phyloP scores from a whole-genome alignment of 495 filamentous ascomycete species.

The Physcia stellaris region DNA sequence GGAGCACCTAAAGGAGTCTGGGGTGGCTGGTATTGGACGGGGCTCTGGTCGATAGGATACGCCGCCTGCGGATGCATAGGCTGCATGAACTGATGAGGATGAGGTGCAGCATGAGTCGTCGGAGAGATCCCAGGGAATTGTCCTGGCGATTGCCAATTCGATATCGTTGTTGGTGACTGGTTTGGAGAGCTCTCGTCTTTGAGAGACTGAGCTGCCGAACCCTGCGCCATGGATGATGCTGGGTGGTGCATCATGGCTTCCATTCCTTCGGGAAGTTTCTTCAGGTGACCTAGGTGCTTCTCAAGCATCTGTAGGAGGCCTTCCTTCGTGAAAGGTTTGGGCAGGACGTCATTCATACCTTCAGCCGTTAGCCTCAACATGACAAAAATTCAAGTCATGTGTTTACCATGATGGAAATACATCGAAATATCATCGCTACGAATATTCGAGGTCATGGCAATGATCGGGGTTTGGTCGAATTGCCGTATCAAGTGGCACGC shows the following conservation, averaged over 20 bases:
- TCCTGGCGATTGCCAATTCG: constrained; percentile 59
- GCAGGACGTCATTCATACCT: constrained; percentile 99
- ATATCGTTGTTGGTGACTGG: constrained; percentile 57
- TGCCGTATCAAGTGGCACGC: constrained; percentile 90
- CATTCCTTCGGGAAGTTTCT: constrained; percentile 42
- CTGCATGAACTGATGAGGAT: constrained; percentile 36
- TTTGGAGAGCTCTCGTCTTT: constrained; percentile 78
- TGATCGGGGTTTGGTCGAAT: constrained; percentile 76
- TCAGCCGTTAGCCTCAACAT: constrained; percentile 11
- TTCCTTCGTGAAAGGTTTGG: constrained; percentile 94
- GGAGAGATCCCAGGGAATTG: constrained; percentile 53
- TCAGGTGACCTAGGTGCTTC: constrained; percentile 73
- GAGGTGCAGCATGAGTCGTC: constrained; percentile 33
- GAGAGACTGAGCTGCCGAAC: constrained; percentile 44
- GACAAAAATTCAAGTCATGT: constrained; percentile 1
- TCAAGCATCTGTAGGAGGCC: constrained; percentile 83
- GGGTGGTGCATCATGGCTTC: constrained; percentile 40
- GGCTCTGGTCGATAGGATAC: constrained; percentile 39
- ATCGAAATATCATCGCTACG: constrained; percentile 92
- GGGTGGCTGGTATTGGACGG: constrained; percentile 35
- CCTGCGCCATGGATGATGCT: constrained; percentile 23
- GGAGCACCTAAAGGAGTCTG: constrained; percentile 34
- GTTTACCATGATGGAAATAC: constrained; percentile 91
- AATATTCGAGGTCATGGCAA: constrained; percentile 98
- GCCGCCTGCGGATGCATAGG: constrained; percentile 26